Evolutionary conservation across 257 asterid species (phyloP).

Genomic region (Eustoma russellianum): DNA sequence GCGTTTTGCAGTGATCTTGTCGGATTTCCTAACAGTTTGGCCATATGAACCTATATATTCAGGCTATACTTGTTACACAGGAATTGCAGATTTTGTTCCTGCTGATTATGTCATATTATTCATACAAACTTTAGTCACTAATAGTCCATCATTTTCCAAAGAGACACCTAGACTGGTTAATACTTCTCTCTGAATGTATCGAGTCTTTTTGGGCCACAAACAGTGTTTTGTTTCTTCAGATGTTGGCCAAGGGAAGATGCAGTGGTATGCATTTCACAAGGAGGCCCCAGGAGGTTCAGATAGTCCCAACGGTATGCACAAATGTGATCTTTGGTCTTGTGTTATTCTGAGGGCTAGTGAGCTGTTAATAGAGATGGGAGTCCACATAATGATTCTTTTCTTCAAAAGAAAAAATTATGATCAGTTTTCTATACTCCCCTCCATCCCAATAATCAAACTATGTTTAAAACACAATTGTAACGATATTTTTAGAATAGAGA

Average conservation of each 20-base stretch:
- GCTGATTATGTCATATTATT: conserved; percentile 48
- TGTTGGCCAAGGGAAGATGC: conserved; percentile 98
- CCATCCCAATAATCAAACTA: too few species aligned
- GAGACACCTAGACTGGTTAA: too few species aligned
- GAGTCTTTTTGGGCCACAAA: conserved; percentile 94
- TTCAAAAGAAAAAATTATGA: too few species aligned
- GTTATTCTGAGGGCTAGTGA: too few species aligned
- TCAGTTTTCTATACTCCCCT: too few species aligned
- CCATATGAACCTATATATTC: conserved; percentile 55
- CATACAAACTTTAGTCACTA: not conserved
- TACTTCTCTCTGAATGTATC: conserved; percentile 49
- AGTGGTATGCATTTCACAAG: conserved; percentile 94
- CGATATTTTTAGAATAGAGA: too few species aligned
- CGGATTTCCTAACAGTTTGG: too few species aligned
- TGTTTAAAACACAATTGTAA: too few species aligned
- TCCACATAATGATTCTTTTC: too few species aligned
- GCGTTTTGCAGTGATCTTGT: too few species aligned
- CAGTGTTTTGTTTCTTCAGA: conserved; percentile 97
- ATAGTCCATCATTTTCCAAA: not conserved
- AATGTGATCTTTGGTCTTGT: too few species aligned
- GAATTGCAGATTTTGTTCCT: conserved; percentile 88
- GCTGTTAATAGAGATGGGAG: too few species aligned
- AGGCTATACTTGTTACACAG: conserved; percentile 96
- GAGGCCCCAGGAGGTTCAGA: conserved; percentile 82
- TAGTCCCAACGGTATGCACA: conserved; percentile 38